Evolutionary conservation across 2,329 filamentous ascomycete genomes (phyloP).

Genomic region (Penicillium sclerotiorum): DNA sequence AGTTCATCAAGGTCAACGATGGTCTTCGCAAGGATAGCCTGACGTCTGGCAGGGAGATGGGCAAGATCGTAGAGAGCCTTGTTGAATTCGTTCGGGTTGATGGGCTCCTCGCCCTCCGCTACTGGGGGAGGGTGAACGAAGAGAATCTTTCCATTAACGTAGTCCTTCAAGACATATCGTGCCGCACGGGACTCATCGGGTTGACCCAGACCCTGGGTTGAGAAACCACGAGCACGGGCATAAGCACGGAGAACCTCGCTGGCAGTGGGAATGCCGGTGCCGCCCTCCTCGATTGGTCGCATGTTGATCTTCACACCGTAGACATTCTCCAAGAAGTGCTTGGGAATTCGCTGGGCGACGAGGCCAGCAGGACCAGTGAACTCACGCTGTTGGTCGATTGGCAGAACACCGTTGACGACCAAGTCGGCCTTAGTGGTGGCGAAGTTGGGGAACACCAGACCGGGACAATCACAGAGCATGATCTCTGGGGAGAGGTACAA

Average conservation of each 20-base stretch:
- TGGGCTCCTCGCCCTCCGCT: constrained; percentile 41
- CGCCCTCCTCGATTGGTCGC: constrained; percentile 84
- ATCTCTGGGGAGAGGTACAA: constrained; percentile 90
- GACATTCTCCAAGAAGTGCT: constrained; percentile 84
- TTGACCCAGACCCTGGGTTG: constrained; percentile 83
- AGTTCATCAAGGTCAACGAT: constrained; percentile 48
- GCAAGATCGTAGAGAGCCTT: constrained; percentile 79
- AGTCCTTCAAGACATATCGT: constrained; percentile 90
- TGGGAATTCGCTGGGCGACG: constrained; percentile 81
- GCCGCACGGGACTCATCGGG: constrained; percentile 93
- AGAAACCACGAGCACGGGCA: constrained; percentile 85
- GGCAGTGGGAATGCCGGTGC: constrained; percentile 81
- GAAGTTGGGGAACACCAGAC: constrained; percentile 98
- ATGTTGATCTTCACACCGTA: constrained; percentile 90
- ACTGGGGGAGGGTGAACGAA: constrained; percentile 84
- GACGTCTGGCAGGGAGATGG: constrained; percentile 80
- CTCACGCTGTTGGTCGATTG: constrained; percentile 94
- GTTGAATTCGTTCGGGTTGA: constrained; percentile 80
- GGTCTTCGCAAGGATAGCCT: constrained; percentile 58
- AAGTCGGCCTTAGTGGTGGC: constrained; percentile 95
- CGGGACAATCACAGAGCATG: constrained; percentile 94
- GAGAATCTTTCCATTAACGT: constrained; percentile 92
- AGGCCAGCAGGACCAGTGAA: constrained; percentile 84
- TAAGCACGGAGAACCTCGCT: constrained; percentile 85
- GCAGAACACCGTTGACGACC: constrained; percentile 90